Conservation (phyloP, 2,329 filamentous ascomycete genomes). For the Penicillium janthinellum region DNA sequence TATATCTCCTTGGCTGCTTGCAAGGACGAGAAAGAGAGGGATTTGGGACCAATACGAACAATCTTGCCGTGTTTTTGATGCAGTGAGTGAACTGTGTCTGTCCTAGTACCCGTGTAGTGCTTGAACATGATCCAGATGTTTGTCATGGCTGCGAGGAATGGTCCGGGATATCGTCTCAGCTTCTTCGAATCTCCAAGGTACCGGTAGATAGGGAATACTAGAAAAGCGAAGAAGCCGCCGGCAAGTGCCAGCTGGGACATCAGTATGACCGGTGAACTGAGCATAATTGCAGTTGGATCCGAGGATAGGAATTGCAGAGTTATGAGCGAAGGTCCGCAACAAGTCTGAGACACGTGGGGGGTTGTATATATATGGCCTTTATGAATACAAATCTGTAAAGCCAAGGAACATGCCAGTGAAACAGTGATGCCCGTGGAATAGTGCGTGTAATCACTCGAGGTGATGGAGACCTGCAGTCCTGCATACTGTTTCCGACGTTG, state of each 20-base stretch:
- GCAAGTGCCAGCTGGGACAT: not conserved
- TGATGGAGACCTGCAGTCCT: not conserved
- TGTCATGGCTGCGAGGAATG: not conserved
- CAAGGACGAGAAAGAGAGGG: constrained; percentile 1
- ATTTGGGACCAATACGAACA: constrained; percentile 1
- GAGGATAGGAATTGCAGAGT: not conserved
- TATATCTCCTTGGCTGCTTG: constrained; percentile 1
- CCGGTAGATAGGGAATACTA: not conserved
- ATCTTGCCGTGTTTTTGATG: not conserved
- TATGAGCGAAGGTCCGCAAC: not conserved
- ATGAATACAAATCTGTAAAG: not conserved
- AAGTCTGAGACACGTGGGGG: not conserved
- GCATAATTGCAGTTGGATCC: not conserved
- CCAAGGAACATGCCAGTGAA: not conserved
- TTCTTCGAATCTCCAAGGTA: constrained; percentile 2
- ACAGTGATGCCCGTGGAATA: not conserved
- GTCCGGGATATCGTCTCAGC: not conserved
- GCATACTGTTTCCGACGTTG: not conserved
- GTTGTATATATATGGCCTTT: not conserved
- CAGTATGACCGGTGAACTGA: not conserved
- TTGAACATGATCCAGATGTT: not conserved
- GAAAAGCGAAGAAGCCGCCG: not conserved
- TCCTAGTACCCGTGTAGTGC: not conserved
- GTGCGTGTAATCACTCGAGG: not conserved
- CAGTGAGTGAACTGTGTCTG: not conserved